Evolutionary conservation across 73 alveolate genomes (phyloP), one percentile per base, ranked within the genome.

Genomic region (Paramecium primaurelia): DNA sequence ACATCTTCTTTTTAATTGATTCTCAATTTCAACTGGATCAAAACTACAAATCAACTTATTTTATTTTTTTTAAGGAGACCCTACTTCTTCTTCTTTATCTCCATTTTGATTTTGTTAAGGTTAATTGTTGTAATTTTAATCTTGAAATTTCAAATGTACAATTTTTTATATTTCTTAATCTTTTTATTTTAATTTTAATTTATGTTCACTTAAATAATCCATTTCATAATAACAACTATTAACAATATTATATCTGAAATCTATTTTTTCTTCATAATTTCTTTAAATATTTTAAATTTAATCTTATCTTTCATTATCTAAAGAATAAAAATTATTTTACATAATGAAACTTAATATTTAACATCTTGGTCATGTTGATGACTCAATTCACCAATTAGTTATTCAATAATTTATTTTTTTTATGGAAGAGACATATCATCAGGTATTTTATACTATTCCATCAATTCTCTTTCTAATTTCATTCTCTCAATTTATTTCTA

Each of bases 1-100:
- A 64, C 42, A 64, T 64, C 47, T 64, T 64, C 84, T 28, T 14
- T 64, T 64, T 26, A 64, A 64, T 11, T 64, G 26, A 34, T 64
- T 64, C 12, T 64, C 84, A 28, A 64, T 64, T 64, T 64, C 84
- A 3, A 64, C 84, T 32, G 84, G 84, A 64, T 64, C 84, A 64
- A 32, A 64, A 64, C 16, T 64, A n/a, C 51, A 32, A 2, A 34
- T 28, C 26, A 64, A 12, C 28, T 64, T 64, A 64, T 30, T 64
- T 8, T 28, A 28, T 34, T 64, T 64, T 34, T 32, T 64, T 8
- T 11, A 64, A 32, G 84, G 84, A 32, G 84, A 64, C 3, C 84
- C 47, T 64, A 8, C 51, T 5, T 64, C 84, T 3, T 64, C 84
- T 11, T 64, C 84, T 32, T 64, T 64, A 8, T 64, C 84, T 32